These are phyloP conservation scores for Saksenaea oblongispora DNA, from an alignment of 371 early-diverging fungal species.

Conservation along the genomic window DNA sequence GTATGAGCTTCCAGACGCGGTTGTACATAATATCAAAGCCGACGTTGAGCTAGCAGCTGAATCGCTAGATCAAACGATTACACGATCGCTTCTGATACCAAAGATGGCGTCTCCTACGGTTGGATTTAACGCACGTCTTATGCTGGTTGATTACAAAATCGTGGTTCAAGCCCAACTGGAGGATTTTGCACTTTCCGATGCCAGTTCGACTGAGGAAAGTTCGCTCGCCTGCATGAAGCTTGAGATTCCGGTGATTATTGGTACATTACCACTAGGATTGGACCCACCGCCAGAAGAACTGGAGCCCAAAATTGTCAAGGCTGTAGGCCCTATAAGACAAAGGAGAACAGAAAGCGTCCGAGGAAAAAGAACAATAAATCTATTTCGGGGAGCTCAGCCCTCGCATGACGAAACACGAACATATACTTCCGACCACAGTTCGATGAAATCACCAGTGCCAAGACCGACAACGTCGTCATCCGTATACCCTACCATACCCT, in stretches of 20 bases:
- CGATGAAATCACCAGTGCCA: not conserved
- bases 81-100: slow-evolving; percentile 15
- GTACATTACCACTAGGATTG: slow-evolving; percentile 13
- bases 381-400: not conserved
- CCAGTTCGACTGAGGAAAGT: not conserved
- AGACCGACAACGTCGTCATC: not conserved
- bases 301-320: slow-evolving; percentile 13
- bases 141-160: slow-evolving; percentile 17
- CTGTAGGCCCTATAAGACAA: not conserved
- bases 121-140: slow-evolving; percentile 8
- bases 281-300: slow-evolving; percentile 7
- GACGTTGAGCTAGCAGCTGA: slow-evolving; percentile 13
- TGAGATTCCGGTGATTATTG: slow-evolving; percentile 19
- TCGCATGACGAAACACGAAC: not conserved
- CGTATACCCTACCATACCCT: not conserved
- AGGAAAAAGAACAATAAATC: not conserved
- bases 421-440: not conserved
- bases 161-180: slow-evolving; percentile 17
- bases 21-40: slow-evolving; percentile 15
- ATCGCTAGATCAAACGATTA: slow-evolving; percentile 8
- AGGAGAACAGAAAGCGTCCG: not conserved
- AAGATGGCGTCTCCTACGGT: slow-evolving; percentile 18
- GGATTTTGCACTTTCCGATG: slow-evolving; percentile 4
- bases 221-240: slow-evolving; percentile 10
- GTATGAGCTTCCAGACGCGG: slow-evolving; percentile 6